A percentile compares a stretch with the other conserved stretches of the same genome.
phyloP scores from a whole-genome alignment of 2,329 filamentous ascomycete species.

The Penicillium nordicum region DNA sequence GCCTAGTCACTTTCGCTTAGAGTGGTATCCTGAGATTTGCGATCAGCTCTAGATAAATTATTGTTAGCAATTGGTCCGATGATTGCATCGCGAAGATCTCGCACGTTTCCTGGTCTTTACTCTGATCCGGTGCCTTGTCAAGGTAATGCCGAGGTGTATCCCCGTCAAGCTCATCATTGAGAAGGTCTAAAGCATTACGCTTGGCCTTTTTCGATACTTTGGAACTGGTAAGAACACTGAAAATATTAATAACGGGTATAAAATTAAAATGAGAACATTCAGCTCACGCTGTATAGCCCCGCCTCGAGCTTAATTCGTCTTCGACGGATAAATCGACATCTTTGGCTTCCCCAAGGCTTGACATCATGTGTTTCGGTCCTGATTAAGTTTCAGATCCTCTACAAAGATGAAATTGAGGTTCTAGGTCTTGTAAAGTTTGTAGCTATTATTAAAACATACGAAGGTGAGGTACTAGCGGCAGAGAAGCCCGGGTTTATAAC shows the following conservation, averaged over 20 bases:
- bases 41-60: conserved; percentile 11
- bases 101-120: conserved; percentile 21
- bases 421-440: neutral
- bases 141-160: conserved; percentile 15
- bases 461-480: neutral
- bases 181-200: conserved; percentile 23
- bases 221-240: conserved; percentile 18
- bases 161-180: conserved; percentile 21
- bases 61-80: neutral
- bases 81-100: neutral
- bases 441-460: neutral
- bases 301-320: conserved; percentile 18
- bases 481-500: neutral
- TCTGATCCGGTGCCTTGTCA: conserved; percentile 1
- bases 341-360: conserved; percentile 7
- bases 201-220: conserved; percentile 25
- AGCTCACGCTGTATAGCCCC: conserved; percentile 21
- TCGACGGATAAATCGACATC: conserved; percentile 14
- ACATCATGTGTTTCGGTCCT: conserved; percentile 6
- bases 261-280: neutral
- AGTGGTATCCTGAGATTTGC: conserved; percentile 12
- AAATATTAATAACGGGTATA: neutral
- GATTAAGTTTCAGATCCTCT: neutral
- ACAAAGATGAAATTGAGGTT: neutral
- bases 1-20: neutral